A percentile compares a stretch with the other conserved stretches of the same genome.
Evolutionary conservation across 2,329 filamentous ascomycete species (phyloP).

Genomic region (Neofusicoccum ribis): DNA sequence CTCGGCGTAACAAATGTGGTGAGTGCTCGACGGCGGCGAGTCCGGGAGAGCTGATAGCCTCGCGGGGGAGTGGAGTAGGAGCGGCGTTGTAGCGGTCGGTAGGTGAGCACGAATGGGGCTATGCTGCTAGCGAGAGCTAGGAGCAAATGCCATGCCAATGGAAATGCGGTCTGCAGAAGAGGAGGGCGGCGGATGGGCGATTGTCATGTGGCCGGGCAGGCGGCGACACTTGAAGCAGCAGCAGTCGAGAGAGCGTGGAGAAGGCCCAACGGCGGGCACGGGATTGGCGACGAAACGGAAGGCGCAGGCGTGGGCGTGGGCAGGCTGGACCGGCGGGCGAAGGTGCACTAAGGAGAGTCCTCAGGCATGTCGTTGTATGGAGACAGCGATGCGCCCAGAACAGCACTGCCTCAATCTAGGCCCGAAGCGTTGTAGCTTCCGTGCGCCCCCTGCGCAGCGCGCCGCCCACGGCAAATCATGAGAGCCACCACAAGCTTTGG

Average conservation of each 20-base stretch:
- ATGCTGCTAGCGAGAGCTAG: conserved; percentile 8
- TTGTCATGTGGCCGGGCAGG: conserved; percentile 7
- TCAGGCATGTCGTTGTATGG: conserved; percentile 16
- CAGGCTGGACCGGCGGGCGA: conserved; percentile 1
- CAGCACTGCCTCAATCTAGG: conserved; percentile 17
- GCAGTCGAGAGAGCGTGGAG: not conserved
- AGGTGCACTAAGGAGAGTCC: conserved; percentile 15
- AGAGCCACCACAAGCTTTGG: conserved; percentile 2
- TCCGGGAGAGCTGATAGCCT: not conserved
- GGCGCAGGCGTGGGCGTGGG: not conserved
- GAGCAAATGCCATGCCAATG: conserved; percentile 8
- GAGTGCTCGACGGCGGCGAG: not conserved
- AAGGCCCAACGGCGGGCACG: not conserved
- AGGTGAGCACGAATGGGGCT: conserved; percentile 16
- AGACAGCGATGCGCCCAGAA: conserved; percentile 18
- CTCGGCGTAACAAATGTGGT: conserved; percentile 2
- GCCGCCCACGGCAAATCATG: conserved; percentile 15
- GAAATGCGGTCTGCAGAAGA: conserved; percentile 6
- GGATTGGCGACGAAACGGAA: not conserved
- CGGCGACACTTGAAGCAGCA: conserved; percentile 2
- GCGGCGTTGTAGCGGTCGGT: not conserved
- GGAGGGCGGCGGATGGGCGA: not conserved
- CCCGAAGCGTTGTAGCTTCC: conserved; percentile 6
- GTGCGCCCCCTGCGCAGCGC: conserved; percentile 12
- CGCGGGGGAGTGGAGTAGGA: conserved; percentile 4